Percentiles rank a stretch among this genome's conserved stretches.
Conservation (phyloP, 345 rosid species). For the Linum usitatissimum region DNA sequence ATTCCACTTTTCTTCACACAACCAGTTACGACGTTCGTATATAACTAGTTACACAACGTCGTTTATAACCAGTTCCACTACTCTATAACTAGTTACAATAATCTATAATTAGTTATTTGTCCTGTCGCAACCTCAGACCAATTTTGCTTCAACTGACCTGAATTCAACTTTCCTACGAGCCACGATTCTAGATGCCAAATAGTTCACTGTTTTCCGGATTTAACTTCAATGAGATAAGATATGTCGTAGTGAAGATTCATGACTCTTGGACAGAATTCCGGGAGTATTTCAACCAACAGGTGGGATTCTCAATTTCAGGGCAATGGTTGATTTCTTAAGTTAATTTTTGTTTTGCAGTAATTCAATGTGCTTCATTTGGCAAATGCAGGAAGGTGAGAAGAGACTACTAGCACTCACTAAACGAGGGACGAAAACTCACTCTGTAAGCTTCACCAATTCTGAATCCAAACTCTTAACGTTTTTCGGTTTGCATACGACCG, state of each 20-base stretch:
- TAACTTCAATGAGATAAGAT: slow-evolving; percentile 31
- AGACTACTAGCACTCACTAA: slow-evolving; percentile 85
- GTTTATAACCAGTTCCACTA: too few species aligned
- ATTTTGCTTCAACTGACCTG: too few species aligned
- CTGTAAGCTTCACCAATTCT: slow-evolving; percentile 37
- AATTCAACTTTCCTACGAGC: too few species aligned
- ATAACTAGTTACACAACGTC: too few species aligned
- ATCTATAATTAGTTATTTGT: too few species aligned
- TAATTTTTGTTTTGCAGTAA: neutral
- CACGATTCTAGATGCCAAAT: neutral
- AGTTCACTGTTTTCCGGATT: slow-evolving; percentile 24
- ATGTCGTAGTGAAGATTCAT: slow-evolving; percentile 73
- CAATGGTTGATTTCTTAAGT: neutral
- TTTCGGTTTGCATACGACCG: too few species aligned
- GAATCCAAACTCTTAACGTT: too few species aligned
- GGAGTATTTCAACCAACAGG: slow-evolving; percentile 72
- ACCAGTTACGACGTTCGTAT: too few species aligned
- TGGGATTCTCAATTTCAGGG: slow-evolving; percentile 16
- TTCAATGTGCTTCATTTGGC: slow-evolving; percentile 5
- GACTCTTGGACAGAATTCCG: slow-evolving; percentile 68
- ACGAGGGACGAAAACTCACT: slow-evolving; percentile 64
- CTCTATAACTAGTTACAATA: too few species aligned
- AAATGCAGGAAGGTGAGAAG: slow-evolving; percentile 64
- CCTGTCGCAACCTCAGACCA: too few species aligned
- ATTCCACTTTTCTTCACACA: too few species aligned